Percentiles rank a stretch among this genome's conserved stretches.
Conservation (phyloP, 768 basidiomycete species). For the Butyriboletus loyo region DNA sequence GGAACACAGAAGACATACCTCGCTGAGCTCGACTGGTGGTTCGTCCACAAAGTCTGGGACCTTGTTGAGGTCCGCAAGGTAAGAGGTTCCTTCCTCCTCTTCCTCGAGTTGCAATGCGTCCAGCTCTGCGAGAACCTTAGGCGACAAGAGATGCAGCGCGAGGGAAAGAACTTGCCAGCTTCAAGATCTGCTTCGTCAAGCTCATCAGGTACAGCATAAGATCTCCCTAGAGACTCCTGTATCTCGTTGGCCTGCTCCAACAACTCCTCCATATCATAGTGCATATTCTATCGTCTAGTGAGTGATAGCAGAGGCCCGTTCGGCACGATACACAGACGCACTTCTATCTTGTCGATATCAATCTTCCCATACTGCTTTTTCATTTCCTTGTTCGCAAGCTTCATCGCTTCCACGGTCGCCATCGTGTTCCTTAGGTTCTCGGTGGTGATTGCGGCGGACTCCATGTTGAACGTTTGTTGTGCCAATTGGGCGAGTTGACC, state of each 20-base stretch:
- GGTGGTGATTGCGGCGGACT: constrained; percentile 91
- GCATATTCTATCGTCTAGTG: constrained; percentile 67
- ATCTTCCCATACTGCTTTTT: constrained; percentile 96
- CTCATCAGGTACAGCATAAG: constrained; percentile 96
- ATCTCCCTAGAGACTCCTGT: constrained; percentile 88
- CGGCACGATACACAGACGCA: constrained; percentile 32
- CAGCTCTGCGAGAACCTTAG: constrained; percentile 58
- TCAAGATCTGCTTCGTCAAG: constrained; percentile 96
- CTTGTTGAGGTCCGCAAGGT: constrained; percentile 82
- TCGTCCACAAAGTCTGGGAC: constrained; percentile 93
- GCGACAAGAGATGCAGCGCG: neutral
- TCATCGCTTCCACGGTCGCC: constrained; percentile 98
- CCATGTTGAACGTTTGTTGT: constrained; percentile 99
- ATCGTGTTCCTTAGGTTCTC: constrained; percentile 98
- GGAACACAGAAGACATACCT: constrained; percentile 41
- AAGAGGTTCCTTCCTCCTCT: constrained; percentile 88
- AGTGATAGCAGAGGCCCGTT: neutral
- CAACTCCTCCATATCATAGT: constrained; percentile 97
- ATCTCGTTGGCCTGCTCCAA: constrained; percentile 98
- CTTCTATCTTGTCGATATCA: constrained; percentile 98
- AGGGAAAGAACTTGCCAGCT: constrained; percentile 60
- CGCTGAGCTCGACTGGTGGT: constrained; percentile 65
- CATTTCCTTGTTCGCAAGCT: constrained; percentile 92
- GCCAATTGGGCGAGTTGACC: constrained; percentile 83
- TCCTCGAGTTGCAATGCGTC: constrained; percentile 91